Conservation (phyloP, 164 flowering plant species). For the Paratinospora sagittata region DNA sequence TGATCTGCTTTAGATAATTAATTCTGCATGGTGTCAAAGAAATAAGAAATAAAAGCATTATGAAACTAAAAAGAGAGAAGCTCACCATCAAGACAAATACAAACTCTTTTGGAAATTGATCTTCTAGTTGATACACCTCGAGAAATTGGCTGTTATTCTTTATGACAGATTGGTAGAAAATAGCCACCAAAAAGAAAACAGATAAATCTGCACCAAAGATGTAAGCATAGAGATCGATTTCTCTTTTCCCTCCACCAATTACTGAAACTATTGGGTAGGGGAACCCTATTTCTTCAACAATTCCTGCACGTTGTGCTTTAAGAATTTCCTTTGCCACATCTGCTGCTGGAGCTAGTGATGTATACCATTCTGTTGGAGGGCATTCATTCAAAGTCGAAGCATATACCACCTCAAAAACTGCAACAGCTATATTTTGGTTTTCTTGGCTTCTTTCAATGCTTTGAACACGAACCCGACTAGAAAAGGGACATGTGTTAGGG, state of each 20-base stretch:
- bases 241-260: constrained; percentile 92
- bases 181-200: constrained; percentile 87
- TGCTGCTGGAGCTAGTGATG: constrained; percentile 81
- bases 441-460: constrained; percentile 92
- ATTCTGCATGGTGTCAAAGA: background rate
- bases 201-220: constrained; percentile 85
- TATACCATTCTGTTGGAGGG: constrained; percentile 48
- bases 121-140: constrained; percentile 96
- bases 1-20: background rate
- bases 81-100: constrained; percentile 83
- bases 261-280: constrained; percentile 79
- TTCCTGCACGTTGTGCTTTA: constrained; percentile 40
- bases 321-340: constrained; percentile 83
- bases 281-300: constrained; percentile 63
- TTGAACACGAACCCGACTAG: constrained; percentile 80
- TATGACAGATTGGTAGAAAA: constrained; percentile 83
- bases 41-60: background rate
- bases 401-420: constrained; percentile 89
- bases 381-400: constrained; percentile 59
- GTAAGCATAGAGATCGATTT: constrained; percentile 96
- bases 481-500: constrained; percentile 40
- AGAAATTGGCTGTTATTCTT: constrained; percentile 83
- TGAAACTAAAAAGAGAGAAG: background rate
- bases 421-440: constrained; percentile 57
- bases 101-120: constrained; percentile 93